Base-by-base conservation (phyloP, 495 filamentous ascomycete genomes). In the Penicillium flavigenum region DNA sequence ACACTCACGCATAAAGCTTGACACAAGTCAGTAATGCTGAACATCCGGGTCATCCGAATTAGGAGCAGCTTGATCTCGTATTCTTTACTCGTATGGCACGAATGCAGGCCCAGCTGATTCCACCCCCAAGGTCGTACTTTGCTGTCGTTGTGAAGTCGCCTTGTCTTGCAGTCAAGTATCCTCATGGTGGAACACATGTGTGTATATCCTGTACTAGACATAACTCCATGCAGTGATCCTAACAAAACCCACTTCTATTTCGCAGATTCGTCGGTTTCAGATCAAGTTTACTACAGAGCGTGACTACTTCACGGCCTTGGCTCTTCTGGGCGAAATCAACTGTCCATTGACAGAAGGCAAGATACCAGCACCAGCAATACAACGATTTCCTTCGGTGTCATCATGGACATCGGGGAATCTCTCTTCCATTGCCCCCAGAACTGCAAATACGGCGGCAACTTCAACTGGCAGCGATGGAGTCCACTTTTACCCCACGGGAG, bases 161-260 rank as follows among this genome's bases (percentile, higher is more conserved):
- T 7, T 78, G 72, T 54, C 59, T 79, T 10, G 76, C 76, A 42
- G 60, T 79, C 20, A 77, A 76, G 53, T 79, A 75, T 58, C 69
- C 71, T 22, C 44, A 39, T 29, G 41, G 32, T 43, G 45, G 26
- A 59, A 63, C 44, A 19, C 47, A 63, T 51, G 64, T 62, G 51
- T 58, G 65, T 41, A 57, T 60, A 16, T 41, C 17, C 29, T 34
- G 10, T 8, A 19, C 26, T 1, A 24, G 10, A 17, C 4, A 47
- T 8, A 2, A 19, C n/a, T 22, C 7, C 4, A 5, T 10, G 31
- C 4, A n/a, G 52, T 16, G 8, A 1, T 12, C 6, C 24, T 49
- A n/a, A 56, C 14, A 44, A 7, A 5, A 3, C 5, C 9, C 14
- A 38, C 27, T 16, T 34, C 32, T 31, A 24, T 0, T 2, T 24